phyloP scores from a whole-genome alignment of 192 early-diverging fungal species.

The Backusella mclennaniae region DNA sequence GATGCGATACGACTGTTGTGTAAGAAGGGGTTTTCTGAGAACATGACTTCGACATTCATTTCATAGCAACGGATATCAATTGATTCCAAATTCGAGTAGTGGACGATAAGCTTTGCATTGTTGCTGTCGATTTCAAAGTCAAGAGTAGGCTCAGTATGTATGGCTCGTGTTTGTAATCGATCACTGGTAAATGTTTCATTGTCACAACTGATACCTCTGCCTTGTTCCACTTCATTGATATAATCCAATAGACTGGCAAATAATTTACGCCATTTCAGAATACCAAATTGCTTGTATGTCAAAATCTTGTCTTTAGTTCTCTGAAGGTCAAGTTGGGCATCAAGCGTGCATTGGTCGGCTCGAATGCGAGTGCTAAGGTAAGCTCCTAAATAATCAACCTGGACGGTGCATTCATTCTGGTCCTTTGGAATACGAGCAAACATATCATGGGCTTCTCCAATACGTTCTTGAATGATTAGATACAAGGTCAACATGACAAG shows the following conservation, averaged over 20 bases:
- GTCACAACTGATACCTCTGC: background rate
- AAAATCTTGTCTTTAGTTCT: constrained; percentile 19
- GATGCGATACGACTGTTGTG: constrained; percentile 3
- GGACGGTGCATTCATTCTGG: constrained; percentile 23
- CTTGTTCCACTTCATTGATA: constrained; percentile 31
- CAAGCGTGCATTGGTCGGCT: background rate
- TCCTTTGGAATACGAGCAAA: constrained; percentile 18
- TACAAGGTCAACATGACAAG: constrained; percentile 39
- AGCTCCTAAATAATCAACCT: constrained; percentile 44
- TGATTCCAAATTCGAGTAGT: constrained; percentile 33
- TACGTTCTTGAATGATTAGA: constrained; percentile 45
- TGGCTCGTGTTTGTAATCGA: background rate
- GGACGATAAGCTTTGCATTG: constrained; percentile 26
- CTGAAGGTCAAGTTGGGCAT: constrained; percentile 13
- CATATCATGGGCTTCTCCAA: constrained; percentile 36
- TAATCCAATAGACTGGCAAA: constrained; percentile 41
- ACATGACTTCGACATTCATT: constrained; percentile 50
- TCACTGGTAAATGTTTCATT: background rate
- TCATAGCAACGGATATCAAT: constrained; percentile 42
- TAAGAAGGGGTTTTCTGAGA: constrained; percentile 44
- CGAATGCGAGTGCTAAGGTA: constrained; percentile 45
- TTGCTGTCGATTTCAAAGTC: constrained; percentile 36
- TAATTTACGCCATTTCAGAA: constrained; percentile 38
- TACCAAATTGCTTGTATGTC: constrained; percentile 39
- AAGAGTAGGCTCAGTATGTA: constrained; percentile 32